Conservation (phyloP, 1,284 basidiomycete genomes). For the Ustilago loliicola region DNA sequence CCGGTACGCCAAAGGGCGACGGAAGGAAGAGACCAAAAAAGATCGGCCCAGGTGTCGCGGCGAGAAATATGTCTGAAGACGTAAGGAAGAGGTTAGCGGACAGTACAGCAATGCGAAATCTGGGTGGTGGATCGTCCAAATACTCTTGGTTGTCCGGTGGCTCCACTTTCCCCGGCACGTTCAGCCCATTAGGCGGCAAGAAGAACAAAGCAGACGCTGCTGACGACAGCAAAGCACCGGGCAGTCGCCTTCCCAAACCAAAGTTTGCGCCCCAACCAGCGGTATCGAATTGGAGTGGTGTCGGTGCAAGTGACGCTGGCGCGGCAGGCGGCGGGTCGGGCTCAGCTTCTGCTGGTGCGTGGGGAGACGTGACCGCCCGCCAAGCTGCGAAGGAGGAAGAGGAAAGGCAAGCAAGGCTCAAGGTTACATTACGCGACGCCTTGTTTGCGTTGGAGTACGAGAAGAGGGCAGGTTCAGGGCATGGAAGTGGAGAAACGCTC, state of each 20-base stretch:
- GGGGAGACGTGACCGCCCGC: constrained; percentile 66
- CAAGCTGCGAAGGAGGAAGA: constrained; percentile 65
- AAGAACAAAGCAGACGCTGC: constrained; percentile 38
- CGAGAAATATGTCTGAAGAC: constrained; percentile 67
- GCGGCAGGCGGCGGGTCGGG: background rate
- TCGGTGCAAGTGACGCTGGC: constrained; percentile 15
- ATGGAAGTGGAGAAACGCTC: constrained; percentile 47
- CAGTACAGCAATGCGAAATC: constrained; percentile 67
- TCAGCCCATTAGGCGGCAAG: constrained; percentile 38
- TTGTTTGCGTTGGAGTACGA: constrained; percentile 65
- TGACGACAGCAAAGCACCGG: constrained; percentile 28
- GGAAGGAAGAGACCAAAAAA: constrained; percentile 57
- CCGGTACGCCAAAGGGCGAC: constrained; percentile 34
- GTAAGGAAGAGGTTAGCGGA: constrained; percentile 66
- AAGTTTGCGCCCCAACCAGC: constrained; percentile 63
- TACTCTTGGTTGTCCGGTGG: constrained; percentile 59
- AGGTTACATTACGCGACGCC: constrained; percentile 66
- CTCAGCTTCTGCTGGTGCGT: constrained; percentile 52
- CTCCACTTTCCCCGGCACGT: constrained; percentile 27
- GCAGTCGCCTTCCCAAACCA: constrained; percentile 58
- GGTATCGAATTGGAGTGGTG: constrained; percentile 32
- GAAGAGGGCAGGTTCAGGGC: constrained; percentile 34
- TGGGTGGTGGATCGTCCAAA: constrained; percentile 58
- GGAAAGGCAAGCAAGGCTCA: constrained; percentile 56
- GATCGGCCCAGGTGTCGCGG: constrained; percentile 55